Evolutionary conservation across 2,329 filamentous ascomycete species (phyloP).

Genomic region (Colletotrichum agaves): DNA sequence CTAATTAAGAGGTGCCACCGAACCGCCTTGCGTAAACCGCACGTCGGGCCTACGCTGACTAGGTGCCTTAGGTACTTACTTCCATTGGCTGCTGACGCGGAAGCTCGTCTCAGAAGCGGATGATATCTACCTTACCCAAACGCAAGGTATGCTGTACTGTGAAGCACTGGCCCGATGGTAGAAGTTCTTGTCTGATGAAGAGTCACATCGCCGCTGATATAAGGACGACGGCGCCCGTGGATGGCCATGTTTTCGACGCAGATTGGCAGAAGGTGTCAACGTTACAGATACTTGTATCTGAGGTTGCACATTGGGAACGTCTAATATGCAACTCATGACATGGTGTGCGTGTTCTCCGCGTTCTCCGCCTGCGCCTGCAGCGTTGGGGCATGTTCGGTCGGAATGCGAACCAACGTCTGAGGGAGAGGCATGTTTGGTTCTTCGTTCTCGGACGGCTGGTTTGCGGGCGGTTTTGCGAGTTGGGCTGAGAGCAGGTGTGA

Average conservation of each 20-base stretch:
- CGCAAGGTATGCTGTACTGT: no score
- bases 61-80: no score
- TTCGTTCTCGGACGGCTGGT: conserved; percentile 49
- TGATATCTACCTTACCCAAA: no score
- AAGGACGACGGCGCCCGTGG: no score
- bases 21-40: background rate
- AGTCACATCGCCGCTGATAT: no score
- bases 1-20: background rate
- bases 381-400: conserved; percentile 78
- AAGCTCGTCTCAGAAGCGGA: no score
- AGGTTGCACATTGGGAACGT: background rate
- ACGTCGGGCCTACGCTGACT: background rate
- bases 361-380: conserved; percentile 70
- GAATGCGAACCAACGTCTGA: conserved; percentile 85
- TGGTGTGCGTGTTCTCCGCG: conserved; percentile 44
- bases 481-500: conserved; percentile 63
- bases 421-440: conserved; percentile 63
- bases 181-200: no score
- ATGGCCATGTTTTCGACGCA: no score
- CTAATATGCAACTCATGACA: conserved; percentile 14
- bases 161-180: no score
- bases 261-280: background rate
- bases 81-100: no score
- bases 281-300: conserved; percentile 16
- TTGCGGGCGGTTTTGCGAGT: conserved; percentile 68